Base-by-base conservation (phyloP, 2,329 filamentous ascomycete species). In the Dothistroma septosporum region DNA sequence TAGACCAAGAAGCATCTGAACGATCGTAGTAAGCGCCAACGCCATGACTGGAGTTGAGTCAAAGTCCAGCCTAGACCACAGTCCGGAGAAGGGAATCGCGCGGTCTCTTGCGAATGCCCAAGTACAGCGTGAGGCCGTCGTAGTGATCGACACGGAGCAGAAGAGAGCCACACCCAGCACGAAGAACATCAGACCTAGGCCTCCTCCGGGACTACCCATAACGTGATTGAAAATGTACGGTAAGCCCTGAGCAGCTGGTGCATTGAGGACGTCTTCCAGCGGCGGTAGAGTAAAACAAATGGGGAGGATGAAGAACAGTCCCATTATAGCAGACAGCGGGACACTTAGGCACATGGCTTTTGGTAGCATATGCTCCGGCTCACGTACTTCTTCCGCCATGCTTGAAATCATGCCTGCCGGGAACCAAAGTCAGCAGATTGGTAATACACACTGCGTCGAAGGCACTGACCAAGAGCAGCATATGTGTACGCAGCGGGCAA, bases 331-430 rank as follows among this genome's bases (percentile, higher is more conserved):
- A 10, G 80, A 82, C 16, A 85, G 77, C 0, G 82, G 82, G 2
- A 85, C 74, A 58, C 78, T 80, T 35, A 83, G 75, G 9, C 79
- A 75, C 55, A 85, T 77, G 10, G 82, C 83, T 35, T 76, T 79
- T 0, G 83, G 82, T 0, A 85, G 73, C 65, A 82, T 82, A 22
- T 80, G 62, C 4, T 80, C 76, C 1, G 84, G 82, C 55, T 84
- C 76, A 8, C 76, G 70, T 41, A 81, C 83, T 70, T 86, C 84
- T 73, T 87, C 84, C 1, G 83, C 83, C 84, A 86, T 87, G 9
- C 81, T 81, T 0, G 82, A 79, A 58, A 86, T 82, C 84, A 87
- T 86, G 2, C 84, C 85, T 24, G 87, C 77, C 1, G 83, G 64
- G 56, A 69, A 69, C 32, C 64, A 59, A 31, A 28, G 24, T 28